These are phyloP conservation scores for Calonectria pseudoreteaudii DNA, from an alignment of 2,329 filamentous ascomycete species.

Conservation along the genomic window DNA sequence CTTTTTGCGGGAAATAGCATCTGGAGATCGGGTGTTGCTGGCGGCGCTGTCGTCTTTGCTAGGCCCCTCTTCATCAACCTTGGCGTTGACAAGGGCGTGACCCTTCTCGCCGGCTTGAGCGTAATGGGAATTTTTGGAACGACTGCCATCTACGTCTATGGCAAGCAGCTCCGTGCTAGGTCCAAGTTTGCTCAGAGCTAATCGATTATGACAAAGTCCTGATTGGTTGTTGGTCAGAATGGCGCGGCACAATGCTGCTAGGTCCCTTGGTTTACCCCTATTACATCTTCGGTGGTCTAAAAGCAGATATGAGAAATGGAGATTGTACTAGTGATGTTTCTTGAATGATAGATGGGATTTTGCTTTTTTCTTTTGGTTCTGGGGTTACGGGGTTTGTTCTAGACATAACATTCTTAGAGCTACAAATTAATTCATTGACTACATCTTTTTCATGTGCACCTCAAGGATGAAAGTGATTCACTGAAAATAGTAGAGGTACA, in stretches of 20 bases:
- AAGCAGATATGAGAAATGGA: background rate
- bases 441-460: no score
- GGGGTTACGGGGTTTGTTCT: background rate
- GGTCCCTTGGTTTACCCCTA: background rate
- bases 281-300: background rate
- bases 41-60: background rate
- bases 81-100: slow-evolving; percentile 3
- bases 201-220: background rate
- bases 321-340: background rate
- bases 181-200: slow-evolving; percentile 10
- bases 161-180: slow-evolving; percentile 3
- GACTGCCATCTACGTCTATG: background rate
- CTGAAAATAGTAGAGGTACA: no score
- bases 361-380: background rate
- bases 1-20: slow-evolving; percentile 7
- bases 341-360: background rate
- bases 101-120: slow-evolving; percentile 1
- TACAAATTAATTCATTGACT: background rate
- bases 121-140: slow-evolving; percentile 9
- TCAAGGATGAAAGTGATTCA: no score
- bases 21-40: slow-evolving; percentile 6
- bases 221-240: background rate
- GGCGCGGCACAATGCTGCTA: background rate
- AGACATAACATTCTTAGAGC: background rate
- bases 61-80: slow-evolving; percentile 10